A percentile compares a stretch with the other conserved stretches of the same genome.
Conservation (phyloP, 1,284 basidiomycete species). For the Irpex sp. region DNA sequence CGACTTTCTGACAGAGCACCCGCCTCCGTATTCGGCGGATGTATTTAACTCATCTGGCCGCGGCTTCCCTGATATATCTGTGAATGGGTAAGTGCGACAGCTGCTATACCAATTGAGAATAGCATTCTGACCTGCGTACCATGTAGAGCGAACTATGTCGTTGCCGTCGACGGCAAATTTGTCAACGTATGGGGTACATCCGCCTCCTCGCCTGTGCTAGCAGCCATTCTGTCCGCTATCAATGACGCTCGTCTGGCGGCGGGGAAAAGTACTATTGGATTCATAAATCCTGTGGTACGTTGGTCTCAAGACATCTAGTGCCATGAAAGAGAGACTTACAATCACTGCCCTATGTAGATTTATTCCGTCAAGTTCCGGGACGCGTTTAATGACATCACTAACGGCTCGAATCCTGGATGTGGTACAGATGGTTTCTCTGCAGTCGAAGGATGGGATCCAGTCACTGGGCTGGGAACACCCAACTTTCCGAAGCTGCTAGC, state of each 20-base stretch:
- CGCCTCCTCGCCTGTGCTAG: slow-evolving; percentile 34
- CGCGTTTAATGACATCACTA: slow-evolving; percentile 22
- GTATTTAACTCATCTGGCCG: slow-evolving; percentile 27
- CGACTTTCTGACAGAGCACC: slow-evolving; percentile 17
- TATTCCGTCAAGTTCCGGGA: background rate
- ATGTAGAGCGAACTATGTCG: background rate
- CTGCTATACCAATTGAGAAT: background rate
- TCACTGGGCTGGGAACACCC: slow-evolving; percentile 30
- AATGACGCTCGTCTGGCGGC: slow-evolving; percentile 51
- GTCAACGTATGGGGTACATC: slow-evolving; percentile 41
- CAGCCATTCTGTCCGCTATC: slow-evolving; percentile 52
- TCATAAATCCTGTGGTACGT: slow-evolving; percentile 60
- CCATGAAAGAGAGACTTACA: background rate
- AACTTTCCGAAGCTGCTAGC: slow-evolving; percentile 15
- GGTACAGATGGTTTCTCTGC: slow-evolving; percentile 11
- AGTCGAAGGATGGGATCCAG: slow-evolving; percentile 49
- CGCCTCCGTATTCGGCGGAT: slow-evolving; percentile 24
- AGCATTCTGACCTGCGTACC: background rate
- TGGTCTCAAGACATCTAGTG: slow-evolving; percentile 10
- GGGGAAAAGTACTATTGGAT: slow-evolving; percentile 46
- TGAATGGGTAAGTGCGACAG: slow-evolving; percentile 20
- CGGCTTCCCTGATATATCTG: slow-evolving; percentile 30
- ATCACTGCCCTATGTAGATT: background rate
- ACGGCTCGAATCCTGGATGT: slow-evolving; percentile 25
- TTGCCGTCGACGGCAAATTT: slow-evolving; percentile 22